A percentile compares a stretch with the other conserved stretches of the same genome.
phyloP scores from a whole-genome alignment of 768 basidiomycete species.

The Mycena leptocephala region DNA sequence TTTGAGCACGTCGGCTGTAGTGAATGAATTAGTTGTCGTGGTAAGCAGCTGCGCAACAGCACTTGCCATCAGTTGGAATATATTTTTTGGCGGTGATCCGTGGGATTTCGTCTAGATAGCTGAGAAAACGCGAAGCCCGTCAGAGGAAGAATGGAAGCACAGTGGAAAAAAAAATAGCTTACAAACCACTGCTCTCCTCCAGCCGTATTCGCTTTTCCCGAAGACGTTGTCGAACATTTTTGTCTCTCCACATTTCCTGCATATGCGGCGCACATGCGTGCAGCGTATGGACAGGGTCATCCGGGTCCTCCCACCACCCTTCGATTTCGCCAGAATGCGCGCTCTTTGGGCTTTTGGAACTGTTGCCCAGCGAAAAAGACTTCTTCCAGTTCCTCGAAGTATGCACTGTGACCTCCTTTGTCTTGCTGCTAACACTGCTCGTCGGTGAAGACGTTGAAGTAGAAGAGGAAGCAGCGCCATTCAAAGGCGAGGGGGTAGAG shows the following conservation, averaged over 20 bases:
- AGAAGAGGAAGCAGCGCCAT: slow-evolving; percentile 41
- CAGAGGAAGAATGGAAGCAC: slow-evolving; percentile 27
- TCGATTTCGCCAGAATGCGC: slow-evolving; percentile 80
- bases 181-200: slow-evolving; percentile 92
- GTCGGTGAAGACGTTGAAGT: slow-evolving; percentile 43
- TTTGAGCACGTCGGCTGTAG: slow-evolving; percentile 81
- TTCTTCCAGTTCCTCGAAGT: slow-evolving; percentile 81
- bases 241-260: slow-evolving; percentile 84
- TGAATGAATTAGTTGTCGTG: slow-evolving; percentile 22
- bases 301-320: slow-evolving; percentile 91
- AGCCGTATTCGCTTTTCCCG: slow-evolving; percentile 77
- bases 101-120: slow-evolving; percentile 86
- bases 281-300: slow-evolving; percentile 84
- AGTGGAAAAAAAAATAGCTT: slow-evolving; percentile 49
- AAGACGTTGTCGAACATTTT: slow-evolving; percentile 74
- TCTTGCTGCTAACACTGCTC: slow-evolving; percentile 52
- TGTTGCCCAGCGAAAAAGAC: slow-evolving; percentile 70
- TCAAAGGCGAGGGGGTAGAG: slow-evolving; percentile 48
- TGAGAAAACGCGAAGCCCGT: slow-evolving; percentile 47
- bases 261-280: slow-evolving; percentile 77
- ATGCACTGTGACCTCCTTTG: slow-evolving; percentile 71
- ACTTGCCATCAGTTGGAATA: slow-evolving; percentile 80
- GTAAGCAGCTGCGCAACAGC: slow-evolving; percentile 34
- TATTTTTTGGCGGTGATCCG: slow-evolving; percentile 88
- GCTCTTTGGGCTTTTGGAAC: slow-evolving; percentile 78